Conservation (phyloP, 345 rosid genomes). For the Moricandia moricandioides region DNA sequence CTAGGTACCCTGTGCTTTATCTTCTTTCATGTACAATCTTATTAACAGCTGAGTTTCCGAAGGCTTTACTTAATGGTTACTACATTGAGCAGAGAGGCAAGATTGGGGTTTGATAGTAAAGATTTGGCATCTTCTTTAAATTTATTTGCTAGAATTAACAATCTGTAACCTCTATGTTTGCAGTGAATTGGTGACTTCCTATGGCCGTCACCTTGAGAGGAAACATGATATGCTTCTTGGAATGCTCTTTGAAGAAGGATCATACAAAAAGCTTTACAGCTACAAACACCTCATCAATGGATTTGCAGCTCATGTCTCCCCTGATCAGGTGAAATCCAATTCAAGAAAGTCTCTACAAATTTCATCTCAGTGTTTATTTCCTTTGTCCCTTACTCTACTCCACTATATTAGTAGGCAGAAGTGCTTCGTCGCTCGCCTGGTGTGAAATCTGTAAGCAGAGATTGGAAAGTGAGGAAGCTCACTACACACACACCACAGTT, state of each 20-base stretch:
- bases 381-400: constrained; percentile 38
- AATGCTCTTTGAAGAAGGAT: constrained; percentile 66
- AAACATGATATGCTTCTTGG: constrained; percentile 92
- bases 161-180: not conserved
- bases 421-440: constrained; percentile 68
- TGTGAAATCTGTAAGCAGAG: constrained; percentile 82
- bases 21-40: not conserved
- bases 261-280: constrained; percentile 88
- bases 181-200: constrained; percentile 81
- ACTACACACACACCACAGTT: constrained; percentile 99
- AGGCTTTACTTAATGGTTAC: not conserved
- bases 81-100: no score
- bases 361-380: constrained; percentile 6
- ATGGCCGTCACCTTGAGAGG: constrained; percentile 80
- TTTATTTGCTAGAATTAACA: not conserved
- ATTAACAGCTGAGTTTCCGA: not conserved
- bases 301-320: constrained; percentile 77
- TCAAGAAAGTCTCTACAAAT: not conserved
- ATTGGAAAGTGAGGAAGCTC: constrained; percentile 95
- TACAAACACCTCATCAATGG: constrained; percentile 95
- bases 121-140: not conserved
- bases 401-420: constrained; percentile 86
- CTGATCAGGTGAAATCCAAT: constrained; percentile 74
- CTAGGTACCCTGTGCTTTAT: constrained; percentile 45
- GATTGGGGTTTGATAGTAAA: no score